Percentiles rank a stretch among this genome's conserved stretches.
Conservation (phyloP, 2,329 filamentous ascomycete species). For the Cercospora zeina region DNA sequence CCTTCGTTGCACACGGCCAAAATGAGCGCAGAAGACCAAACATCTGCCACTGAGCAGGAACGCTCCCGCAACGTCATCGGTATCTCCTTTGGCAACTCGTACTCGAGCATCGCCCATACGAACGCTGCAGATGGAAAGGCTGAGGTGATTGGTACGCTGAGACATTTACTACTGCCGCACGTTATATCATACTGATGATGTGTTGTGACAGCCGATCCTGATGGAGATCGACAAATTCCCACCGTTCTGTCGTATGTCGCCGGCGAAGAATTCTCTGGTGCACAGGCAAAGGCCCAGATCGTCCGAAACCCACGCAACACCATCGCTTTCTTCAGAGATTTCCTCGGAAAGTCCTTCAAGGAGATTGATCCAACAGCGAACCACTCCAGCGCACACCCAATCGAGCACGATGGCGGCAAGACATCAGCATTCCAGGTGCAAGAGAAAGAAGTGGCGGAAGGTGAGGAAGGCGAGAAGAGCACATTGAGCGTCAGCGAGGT, state of each 20-base stretch:
- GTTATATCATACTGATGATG: not conserved
- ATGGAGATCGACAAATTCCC: slow-evolving; percentile 97
- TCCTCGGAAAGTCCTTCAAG: slow-evolving; percentile 89
- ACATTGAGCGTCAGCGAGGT: slow-evolving; percentile 76
- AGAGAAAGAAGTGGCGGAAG: slow-evolving; percentile 51
- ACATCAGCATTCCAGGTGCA: slow-evolving; percentile 76
- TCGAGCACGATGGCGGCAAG: slow-evolving; percentile 64
- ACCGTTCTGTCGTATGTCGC: slow-evolving; percentile 91
- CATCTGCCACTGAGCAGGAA: slow-evolving; percentile 50
- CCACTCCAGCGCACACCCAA: slow-evolving; percentile 88
- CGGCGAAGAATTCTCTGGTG: slow-evolving; percentile 94
- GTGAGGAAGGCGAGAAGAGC: slow-evolving; percentile 60
- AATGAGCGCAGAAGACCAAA: slow-evolving; percentile 56
- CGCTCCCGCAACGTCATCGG: slow-evolving; percentile 67
- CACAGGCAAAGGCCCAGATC: slow-evolving; percentile 91
- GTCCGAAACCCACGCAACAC: slow-evolving; percentile 92
- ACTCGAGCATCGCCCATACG: slow-evolving; percentile 94
- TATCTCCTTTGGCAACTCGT: slow-evolving; percentile 96
- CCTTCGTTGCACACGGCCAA: slow-evolving; percentile 25
- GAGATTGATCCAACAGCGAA: slow-evolving; percentile 94
- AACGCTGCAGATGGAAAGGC: slow-evolving; percentile 78
- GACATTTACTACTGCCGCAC: not conserved
- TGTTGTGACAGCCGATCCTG: slow-evolving; percentile 73
- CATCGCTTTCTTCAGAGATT: slow-evolving; percentile 93
- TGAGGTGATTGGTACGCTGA: slow-evolving; percentile 70